Conservation (phyloP, 2,329 filamentous ascomycete species). For the Akanthomyces uredinophilus region DNA sequence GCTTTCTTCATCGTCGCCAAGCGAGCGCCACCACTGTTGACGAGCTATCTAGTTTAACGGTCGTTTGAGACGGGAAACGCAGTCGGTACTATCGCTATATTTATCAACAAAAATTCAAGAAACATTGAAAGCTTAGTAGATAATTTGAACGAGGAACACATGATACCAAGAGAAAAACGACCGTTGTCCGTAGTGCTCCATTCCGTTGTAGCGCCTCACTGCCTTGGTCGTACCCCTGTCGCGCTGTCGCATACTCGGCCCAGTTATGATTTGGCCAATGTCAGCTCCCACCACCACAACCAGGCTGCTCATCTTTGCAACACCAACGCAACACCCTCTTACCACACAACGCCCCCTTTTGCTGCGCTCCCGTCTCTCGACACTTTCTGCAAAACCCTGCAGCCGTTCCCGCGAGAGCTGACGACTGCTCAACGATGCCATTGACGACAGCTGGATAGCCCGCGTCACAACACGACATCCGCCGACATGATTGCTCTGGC, state of each 20-base stretch:
- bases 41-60: too few species aligned
- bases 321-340: slow-evolving; percentile 1
- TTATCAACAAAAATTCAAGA: too few species aligned
- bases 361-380: not conserved
- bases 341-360: not conserved
- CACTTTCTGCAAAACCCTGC: not conserved
- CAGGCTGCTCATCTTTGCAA: not conserved
- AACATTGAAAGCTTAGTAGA: too few species aligned
- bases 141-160: too few species aligned
- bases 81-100: too few species aligned
- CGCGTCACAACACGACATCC: not conserved
- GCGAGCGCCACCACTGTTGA: too few species aligned
- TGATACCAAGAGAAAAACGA: too few species aligned
- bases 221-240: too few species aligned
- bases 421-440: not conserved
- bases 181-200: too few species aligned
- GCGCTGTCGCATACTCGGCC: not conserved
- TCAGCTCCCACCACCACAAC: not conserved
- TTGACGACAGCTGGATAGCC: not conserved
- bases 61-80: too few species aligned
- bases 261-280: not conserved
- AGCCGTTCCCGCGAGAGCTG: not conserved
- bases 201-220: too few species aligned
- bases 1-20: too few species aligned
- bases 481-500: slow-evolving; percentile 5